phyloP scores from a whole-genome alignment of 2,329 filamentous ascomycete species.

The Blastomyces emzantsi region DNA sequence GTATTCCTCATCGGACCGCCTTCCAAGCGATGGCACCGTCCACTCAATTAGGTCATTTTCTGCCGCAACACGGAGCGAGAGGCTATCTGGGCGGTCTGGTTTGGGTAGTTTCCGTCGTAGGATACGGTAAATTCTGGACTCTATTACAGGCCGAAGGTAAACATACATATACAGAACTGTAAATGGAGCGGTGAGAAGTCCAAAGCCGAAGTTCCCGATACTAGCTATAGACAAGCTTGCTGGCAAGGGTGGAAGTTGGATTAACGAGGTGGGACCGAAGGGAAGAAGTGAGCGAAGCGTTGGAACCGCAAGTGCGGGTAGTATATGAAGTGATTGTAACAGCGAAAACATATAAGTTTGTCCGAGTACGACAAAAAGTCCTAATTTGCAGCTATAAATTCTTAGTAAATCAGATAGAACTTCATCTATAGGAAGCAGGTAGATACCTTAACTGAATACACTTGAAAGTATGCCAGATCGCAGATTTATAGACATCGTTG shows the following conservation, averaged over 20 bases:
- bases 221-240: constrained; percentile 22
- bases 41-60: constrained; percentile 38
- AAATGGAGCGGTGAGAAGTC: constrained; percentile 30
- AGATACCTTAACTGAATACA: constrained; percentile 12
- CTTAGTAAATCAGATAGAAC: constrained; percentile 16
- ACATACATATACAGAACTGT: constrained; percentile 29
- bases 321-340: constrained; percentile 35
- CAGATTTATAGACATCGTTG: constrained; percentile 21
- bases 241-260: constrained; percentile 27
- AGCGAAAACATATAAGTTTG: constrained; percentile 37
- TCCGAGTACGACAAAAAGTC: constrained; percentile 31
- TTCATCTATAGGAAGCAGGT: neutral
- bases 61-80: constrained; percentile 35
- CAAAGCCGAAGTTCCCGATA: constrained; percentile 21
- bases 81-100: constrained; percentile 32
- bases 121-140: constrained; percentile 34
- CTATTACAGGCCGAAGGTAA: constrained; percentile 30
- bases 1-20: constrained; percentile 33
- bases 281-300: constrained; percentile 29
- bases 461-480: constrained; percentile 23
- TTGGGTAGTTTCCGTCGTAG: constrained; percentile 36
- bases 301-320: constrained; percentile 28
- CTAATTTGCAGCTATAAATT: constrained; percentile 25
- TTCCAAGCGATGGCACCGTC: constrained; percentile 34
- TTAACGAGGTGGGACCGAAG: constrained; percentile 28